A percentile compares a stretch with the other conserved stretches of the same genome.
phyloP scores from a whole-genome alignment of 1,284 basidiomycete species.

The Mycosarcoma maydis region DNA sequence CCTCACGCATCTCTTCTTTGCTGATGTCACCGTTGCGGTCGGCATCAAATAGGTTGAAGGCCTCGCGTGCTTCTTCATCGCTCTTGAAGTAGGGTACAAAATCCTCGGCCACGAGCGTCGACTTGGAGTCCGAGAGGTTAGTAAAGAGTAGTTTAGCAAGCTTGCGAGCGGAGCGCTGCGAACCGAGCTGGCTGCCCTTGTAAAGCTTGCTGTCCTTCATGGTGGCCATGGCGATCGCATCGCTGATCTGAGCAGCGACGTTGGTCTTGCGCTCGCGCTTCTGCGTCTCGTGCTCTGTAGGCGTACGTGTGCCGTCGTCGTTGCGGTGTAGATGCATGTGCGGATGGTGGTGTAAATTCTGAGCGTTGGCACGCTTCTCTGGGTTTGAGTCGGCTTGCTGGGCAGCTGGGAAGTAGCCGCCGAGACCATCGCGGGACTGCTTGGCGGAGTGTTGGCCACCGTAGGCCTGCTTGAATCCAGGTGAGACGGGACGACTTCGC shows the following conservation, averaged over 20 bases:
- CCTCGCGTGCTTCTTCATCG: conserved; percentile 77
- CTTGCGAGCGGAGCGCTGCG: conserved; percentile 76
- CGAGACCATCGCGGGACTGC: conserved; percentile 49
- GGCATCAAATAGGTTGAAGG: conserved; percentile 81
- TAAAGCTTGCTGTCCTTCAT: conserved; percentile 64
- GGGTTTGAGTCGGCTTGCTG: conserved; percentile 17
- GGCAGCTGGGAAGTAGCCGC: conserved; percentile 48
- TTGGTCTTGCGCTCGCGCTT: conserved; percentile 45
- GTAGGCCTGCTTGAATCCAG: conserved; percentile 47
- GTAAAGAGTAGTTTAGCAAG: conserved; percentile 80
- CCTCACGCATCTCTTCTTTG: conserved; percentile 83
- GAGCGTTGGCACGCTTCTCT: conserved; percentile 11
- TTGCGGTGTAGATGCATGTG: conserved; percentile 19
- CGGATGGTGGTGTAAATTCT: conserved; percentile 16
- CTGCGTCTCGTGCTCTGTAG: conserved; percentile 28
- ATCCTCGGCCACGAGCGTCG: conserved; percentile 71
- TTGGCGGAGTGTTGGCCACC: conserved; percentile 30
- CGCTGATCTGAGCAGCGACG: conserved; percentile 55
- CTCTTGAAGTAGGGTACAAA: conserved; percentile 77
- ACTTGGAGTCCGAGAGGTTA: conserved; percentile 66
- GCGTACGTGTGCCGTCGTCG: conserved; percentile 12
- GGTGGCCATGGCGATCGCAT: conserved; percentile 61
- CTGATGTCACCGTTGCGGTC: conserved; percentile 84
- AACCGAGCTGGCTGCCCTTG: conserved; percentile 59
- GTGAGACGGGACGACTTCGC: conserved; percentile 47